A percentile compares a stretch with the other conserved stretches of the same genome.
Conservation (phyloP, 306 rosid species). For the Medicago arabica region DNA sequence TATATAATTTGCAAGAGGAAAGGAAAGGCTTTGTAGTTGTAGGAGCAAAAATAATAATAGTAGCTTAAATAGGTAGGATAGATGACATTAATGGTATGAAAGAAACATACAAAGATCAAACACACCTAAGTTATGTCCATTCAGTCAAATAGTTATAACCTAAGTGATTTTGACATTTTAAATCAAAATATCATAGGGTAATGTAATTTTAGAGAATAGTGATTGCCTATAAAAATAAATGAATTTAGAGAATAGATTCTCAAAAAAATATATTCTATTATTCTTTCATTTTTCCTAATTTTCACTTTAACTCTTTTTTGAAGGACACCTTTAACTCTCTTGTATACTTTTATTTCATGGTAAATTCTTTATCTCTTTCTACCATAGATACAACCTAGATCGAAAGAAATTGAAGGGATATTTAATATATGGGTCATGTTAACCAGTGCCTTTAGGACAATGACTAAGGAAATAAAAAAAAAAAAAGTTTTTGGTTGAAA, state of each 20-base stretch:
- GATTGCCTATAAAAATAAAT: no score
- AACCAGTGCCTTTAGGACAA: no score
- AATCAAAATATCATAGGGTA: conserved; percentile 44
- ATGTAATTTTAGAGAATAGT: not conserved
- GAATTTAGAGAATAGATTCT: not conserved
- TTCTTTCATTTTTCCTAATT: not conserved
- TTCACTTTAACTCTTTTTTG: no score
- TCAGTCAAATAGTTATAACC: conserved; percentile 78
- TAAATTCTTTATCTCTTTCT: no score
- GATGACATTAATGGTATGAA: conserved; percentile 52
- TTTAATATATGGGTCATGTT: no score
- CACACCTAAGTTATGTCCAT: conserved; percentile 64
- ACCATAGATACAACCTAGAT: no score
- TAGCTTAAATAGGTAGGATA: conserved; percentile 55
- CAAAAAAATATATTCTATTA: no score
- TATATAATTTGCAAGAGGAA: conserved; percentile 51
- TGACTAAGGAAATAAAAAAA: no score
- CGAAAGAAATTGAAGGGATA: no score
- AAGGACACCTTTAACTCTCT: no score
- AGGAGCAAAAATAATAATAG: conserved; percentile 53
- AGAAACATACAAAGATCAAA: conserved; percentile 68
- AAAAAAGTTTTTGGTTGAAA: no score
- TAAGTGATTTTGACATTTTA: conserved; percentile 65
- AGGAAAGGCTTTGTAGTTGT: conserved; percentile 51
- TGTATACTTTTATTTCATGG: no score